Evolutionary conservation across 805 yeast genomes (phyloP), one percentile per base, ranked within the genome.

Genomic region (Kluyveromyces starmeri): DNA sequence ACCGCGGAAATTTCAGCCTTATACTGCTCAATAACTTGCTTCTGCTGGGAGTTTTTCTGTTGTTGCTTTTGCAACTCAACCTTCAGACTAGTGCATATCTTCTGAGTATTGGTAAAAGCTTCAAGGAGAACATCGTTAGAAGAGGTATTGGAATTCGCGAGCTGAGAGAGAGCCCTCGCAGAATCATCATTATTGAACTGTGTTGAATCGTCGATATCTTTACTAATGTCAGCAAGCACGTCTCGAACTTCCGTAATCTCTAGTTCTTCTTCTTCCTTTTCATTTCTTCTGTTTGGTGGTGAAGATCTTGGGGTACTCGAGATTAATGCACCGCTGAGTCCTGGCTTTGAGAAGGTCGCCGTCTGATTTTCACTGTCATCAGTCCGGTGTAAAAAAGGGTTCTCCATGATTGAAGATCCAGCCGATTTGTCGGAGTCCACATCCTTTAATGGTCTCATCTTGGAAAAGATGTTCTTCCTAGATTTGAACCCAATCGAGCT

Each of bases 191-290:
- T 16, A 9, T 8, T 11, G 14, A n/a, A 14, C 6, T 12, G 14
- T 25, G 7, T 17, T 21, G 5, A 34, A 27, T 5, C 32, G 26
- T 6, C 26, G 13, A 5, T 7, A 23, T 23, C n/a, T 7, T 6
- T 12, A 19, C 5, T 12, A n/a, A 5, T 9, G 11, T 20, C 14
- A 12, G 34, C 18, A n/a, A n/a, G n/a, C 4, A 59, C 45, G 14
- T 51, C 54, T 36, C 65, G 44, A 28, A 65, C 48, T 55, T 69
- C 56, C 5, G 71, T 56, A 52, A 71, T 59, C 23, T 61, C 61
- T n/a, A 61, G 32, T 24, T 60, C 67, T 38, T 60, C 64, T 45
- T 48, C 57, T 10, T 42, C 47, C 7, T 41, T 40, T 15, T 27
- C 20, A 2, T 19, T 16, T 12, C 10, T 9, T n/a, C 28, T 33